Percentiles rank a stretch among this genome's conserved stretches.
Conservation (phyloP, 345 rosid genomes). For the Aethionema arabicum region DNA sequence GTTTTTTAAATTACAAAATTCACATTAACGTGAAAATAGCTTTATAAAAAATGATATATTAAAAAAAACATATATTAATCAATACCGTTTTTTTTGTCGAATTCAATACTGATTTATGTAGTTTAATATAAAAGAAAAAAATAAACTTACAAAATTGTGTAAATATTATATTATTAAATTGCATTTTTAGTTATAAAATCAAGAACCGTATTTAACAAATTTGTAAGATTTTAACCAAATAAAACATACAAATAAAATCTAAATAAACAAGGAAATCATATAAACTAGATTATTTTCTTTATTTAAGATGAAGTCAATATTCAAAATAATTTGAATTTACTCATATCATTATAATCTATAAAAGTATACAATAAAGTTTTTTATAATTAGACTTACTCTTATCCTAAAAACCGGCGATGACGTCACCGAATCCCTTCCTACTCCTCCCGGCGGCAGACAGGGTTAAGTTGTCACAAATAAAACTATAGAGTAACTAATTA, state of each 20-base stretch:
- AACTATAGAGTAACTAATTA: not conserved
- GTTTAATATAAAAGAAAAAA: too few relatives aligned
- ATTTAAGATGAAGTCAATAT: not conserved
- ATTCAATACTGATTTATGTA: too few relatives aligned
- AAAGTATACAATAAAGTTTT: not conserved
- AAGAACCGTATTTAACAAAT: too few relatives aligned
- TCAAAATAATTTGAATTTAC: not conserved
- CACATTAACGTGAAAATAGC: too few relatives aligned
- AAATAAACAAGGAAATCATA: not conserved
- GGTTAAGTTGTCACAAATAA: not conserved
- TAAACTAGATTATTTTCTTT: not conserved
- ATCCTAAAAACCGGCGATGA: not conserved
- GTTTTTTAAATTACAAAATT: too few relatives aligned
- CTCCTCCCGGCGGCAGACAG: not conserved
- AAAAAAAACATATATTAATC: too few relatives aligned
- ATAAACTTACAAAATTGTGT: too few relatives aligned
- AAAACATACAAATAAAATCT: not conserved
- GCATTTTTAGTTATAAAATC: too few relatives aligned
- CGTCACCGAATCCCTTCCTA: conserved; percentile 14
- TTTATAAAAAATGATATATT: too few relatives aligned
- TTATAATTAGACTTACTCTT: not conserved
- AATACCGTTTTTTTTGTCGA: too few relatives aligned
- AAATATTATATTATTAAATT: too few relatives aligned
- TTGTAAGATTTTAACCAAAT: not conserved
- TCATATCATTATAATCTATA: not conserved